Evolutionary conservation across 78 protist genomes (phyloP), one percentile per base, ranked within the genome.

Genomic region (Dictyostelium firmibasis): DNA sequence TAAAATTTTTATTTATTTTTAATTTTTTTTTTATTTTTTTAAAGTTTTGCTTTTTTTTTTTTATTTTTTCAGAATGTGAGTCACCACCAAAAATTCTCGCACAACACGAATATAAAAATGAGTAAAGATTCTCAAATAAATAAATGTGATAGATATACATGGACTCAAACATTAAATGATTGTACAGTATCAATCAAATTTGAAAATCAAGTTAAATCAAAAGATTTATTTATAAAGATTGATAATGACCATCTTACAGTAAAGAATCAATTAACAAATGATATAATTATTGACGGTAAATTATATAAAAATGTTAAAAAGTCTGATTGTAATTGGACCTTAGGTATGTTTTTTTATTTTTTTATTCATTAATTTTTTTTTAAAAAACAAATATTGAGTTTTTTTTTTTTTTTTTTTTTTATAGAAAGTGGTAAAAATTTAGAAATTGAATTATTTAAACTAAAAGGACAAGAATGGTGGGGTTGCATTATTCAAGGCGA

Each of bases 391-490:
- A 35, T 35, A 72, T 29, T 72, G 7, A 72, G n/a, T n/a, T 70
- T 8, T 20, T 84, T 9, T 3, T n/a, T 75, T 60, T 10, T 35
- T 1, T 16, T 44, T 53, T 14, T 36, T 29, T n/a, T 2, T 57
- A 2, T 20, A 87, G 93, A 78, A 20, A 25, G 70, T 87, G 85
- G 93, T 64, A 87, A 78, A 64, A 47, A 31, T 47, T 77, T 87
- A 35, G 72, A 31, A 13, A 43, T 87, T 25, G 93, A 87, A 43
- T 87, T 87, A 43, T 43, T 7, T 43, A 87, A 87, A 64, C 4
- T 62, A 50, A 87, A 76, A 41, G 27, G 41, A 47, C 77, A 50
- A 64, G 93, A 87, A 78, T 87, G 93, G 93, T 87, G 93, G 93
- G 18, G 35, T 29, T 87, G 72, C 31, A 53, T 87, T 16, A 78